Evolutionary conservation across 805 yeast species (phyloP), one percentile per base, ranked within the genome.

Genomic region (Yarrowia sp.): DNA sequence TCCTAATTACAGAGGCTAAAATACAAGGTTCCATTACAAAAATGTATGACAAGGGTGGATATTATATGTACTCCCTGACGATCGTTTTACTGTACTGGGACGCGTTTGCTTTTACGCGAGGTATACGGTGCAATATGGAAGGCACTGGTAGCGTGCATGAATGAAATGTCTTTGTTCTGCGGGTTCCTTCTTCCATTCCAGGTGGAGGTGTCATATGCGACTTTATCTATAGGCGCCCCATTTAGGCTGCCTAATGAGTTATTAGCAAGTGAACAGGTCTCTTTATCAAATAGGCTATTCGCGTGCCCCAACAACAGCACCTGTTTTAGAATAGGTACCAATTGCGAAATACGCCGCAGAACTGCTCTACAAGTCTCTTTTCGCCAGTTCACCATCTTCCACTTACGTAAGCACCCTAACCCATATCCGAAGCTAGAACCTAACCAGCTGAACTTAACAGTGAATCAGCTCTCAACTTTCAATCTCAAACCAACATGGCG

Each of bases 401-500:
- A 24, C 28, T 32, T 48, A 30, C 38, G 7, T 32, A 21, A 32
- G 5, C 22, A 11, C 52, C 52, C 52, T 46, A 46, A 28, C 52
- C 54, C 35, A 28, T 26, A 26, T 46, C 24, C 35, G 19, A 51
- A 32, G 28, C 19, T 10, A 49, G 19, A 28, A n/a, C 32, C 35
- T n/a, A 32, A 14, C 5, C 26, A 26, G 38, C 12, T 51, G 41
- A 33, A 22, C 54, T 19, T 48, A 48, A 48, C 28, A 28, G 21
- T 26, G 49, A 14, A 21, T 26, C 51, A 17, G 11, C 46, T 22
- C 35, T 32, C 38, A 48, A 19, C n/a, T n/a, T n/a, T n/a, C n/a
- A n/a, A 51, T 35, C 35, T 51, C 61, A 52, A n/a, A n/a, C 21
- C 40, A 38, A 17, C 19, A 54, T 54, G 61, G 61, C 61, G 8